Evolutionary conservation across 176 grass and related monocot species (phyloP).

Genomic region (Ananas comosus): DNA sequence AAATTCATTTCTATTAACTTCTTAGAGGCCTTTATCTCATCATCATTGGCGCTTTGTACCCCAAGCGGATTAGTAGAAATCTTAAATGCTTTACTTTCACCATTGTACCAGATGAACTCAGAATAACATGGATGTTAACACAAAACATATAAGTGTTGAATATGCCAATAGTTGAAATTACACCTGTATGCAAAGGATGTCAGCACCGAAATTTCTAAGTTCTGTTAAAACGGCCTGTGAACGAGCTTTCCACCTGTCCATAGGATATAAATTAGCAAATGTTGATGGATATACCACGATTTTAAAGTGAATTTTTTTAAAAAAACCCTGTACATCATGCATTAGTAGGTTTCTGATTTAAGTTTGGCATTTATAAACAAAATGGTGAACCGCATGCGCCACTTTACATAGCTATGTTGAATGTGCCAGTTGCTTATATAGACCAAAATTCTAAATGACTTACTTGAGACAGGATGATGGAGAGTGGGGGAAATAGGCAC

Average conservation of each 20-base stretch:
- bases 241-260: constrained; percentile 83
- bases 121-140: no score
- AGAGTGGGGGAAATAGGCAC: constrained; percentile 63
- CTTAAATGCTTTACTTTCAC: neutral
- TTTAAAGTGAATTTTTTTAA: no score
- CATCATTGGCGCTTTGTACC: no score
- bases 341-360: no score
- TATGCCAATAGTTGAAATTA: neutral
- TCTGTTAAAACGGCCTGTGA: constrained; percentile 65
- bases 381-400: neutral
- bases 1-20: no score
- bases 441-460: constrained; percentile 8
- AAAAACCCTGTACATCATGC: no score
- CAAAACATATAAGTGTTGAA: neutral
- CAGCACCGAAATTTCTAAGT: constrained; percentile 67
- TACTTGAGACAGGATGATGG: constrained; percentile 94
- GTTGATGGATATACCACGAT: constrained; percentile 6
- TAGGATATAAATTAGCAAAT: constrained; percentile 3
- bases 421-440: neutral
- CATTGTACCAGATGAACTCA: neutral
- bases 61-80: no score
- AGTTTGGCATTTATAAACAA: no score
- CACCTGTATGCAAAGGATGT: constrained; percentile 90
- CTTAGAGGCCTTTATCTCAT: no score
- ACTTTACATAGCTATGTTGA: no score